These are phyloP conservation scores for Cyberlindnera petersonii DNA, from an alignment of 805 yeast genomes.

Conservation along the genomic window DNA sequence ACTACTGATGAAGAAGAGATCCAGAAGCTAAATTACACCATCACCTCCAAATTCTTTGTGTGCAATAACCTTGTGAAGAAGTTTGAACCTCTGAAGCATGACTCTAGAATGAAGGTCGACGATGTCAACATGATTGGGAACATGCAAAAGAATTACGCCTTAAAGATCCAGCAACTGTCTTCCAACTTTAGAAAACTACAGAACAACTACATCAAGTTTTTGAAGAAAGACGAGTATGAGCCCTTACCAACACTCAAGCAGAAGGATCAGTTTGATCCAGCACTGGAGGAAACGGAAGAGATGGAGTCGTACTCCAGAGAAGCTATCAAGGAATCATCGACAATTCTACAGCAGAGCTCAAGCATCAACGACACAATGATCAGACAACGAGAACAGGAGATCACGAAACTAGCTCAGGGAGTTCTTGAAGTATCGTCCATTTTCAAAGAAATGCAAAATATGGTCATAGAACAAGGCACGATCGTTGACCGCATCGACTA, in stretches of 20 bases:
- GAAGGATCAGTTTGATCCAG: constrained; percentile 21
- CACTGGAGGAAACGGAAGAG: constrained; percentile 33
- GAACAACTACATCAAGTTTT: constrained; percentile 78
- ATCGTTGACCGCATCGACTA: constrained; percentile 91
- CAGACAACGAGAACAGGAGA: constrained; percentile 82
- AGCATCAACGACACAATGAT: constrained; percentile 40
- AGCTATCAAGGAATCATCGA: constrained; percentile 47
- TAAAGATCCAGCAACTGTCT: constrained; percentile 74
- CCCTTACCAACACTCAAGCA: constrained; percentile 31
- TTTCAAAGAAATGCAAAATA: constrained; percentile 85
- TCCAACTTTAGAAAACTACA: constrained; percentile 82
- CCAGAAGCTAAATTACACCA: constrained; percentile 68
- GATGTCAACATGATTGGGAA: constrained; percentile 71
- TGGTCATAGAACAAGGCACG: constrained; percentile 95
- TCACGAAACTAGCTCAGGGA: constrained; percentile 87
- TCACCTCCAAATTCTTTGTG: constrained; percentile 73
- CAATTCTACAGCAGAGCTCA: constrained; percentile 31
- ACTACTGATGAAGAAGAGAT: constrained; percentile 70
- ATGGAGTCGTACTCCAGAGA: constrained; percentile 51
- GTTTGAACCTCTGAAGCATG: constrained; percentile 43
- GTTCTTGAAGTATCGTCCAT: constrained; percentile 90
- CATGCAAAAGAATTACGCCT: constrained; percentile 79
- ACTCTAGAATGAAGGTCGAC: constrained; percentile 30
- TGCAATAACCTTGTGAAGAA: constrained; percentile 75
- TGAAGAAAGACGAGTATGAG: constrained; percentile 75